Conservation (phyloP, 176 grass and related monocot genomes). For the Canna indica region DNA sequence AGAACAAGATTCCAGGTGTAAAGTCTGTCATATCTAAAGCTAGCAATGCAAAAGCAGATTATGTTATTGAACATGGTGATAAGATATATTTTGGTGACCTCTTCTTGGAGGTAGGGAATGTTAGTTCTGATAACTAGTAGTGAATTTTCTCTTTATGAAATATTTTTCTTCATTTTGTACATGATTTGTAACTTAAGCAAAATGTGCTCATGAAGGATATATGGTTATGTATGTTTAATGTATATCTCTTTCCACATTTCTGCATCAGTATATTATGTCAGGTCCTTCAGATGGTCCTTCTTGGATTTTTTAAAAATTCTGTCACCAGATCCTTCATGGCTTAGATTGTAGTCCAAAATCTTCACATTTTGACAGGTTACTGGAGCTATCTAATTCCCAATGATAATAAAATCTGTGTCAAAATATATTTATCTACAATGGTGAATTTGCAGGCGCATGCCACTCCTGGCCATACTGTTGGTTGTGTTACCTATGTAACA, state of each 20-base stretch:
- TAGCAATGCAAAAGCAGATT: slow-evolving; percentile 70
- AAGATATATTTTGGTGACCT: slow-evolving; percentile 83
- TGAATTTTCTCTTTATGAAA: background rate
- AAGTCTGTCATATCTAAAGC: slow-evolving; percentile 80
- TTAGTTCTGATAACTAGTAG: background rate
- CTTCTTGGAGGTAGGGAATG: slow-evolving; percentile 65
- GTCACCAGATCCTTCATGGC: no score
- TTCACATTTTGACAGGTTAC: no score
- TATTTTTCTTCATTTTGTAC: background rate
- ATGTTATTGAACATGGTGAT: slow-evolving; percentile 72
- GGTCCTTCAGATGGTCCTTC: background rate
- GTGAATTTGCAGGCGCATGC: slow-evolving; percentile 50
- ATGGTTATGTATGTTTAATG: background rate
- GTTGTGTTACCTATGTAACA: slow-evolving; percentile 90
- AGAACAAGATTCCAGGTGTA: slow-evolving; percentile 63
- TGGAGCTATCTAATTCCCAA: no score
- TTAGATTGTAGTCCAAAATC: no score
- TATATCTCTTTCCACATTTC: background rate
- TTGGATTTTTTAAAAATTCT: no score
- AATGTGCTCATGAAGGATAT: background rate
- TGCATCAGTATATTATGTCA: background rate
- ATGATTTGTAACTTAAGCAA: background rate
- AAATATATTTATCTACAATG: background rate
- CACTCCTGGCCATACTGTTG: slow-evolving; percentile 87
- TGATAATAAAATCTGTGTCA: no score